Conservation (phyloP, 2,329 filamentous ascomycete species). For the Pezicula rhizophila region DNA sequence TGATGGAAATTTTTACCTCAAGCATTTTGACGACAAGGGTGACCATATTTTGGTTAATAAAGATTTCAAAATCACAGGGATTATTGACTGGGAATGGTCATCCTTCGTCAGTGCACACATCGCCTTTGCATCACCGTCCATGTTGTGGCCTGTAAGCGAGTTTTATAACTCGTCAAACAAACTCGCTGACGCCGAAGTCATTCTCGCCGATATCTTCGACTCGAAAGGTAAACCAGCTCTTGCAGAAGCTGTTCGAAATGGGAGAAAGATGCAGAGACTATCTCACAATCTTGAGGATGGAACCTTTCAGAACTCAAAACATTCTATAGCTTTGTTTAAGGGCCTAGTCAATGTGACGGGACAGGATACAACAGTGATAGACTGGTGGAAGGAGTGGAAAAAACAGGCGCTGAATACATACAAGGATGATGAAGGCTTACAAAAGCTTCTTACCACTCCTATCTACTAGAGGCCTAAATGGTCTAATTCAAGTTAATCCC, state of each 20-base stretch:
- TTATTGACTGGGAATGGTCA: conserved; percentile 32
- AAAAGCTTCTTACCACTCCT: too few relatives aligned
- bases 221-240: conserved; percentile 20
- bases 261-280: conserved; percentile 19
- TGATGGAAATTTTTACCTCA: conserved; percentile 33
- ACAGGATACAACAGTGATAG: too few relatives aligned
- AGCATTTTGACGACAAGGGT: conserved; percentile 42
- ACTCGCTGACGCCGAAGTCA: conserved; percentile 18
- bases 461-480: too few relatives aligned
- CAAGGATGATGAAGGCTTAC: too few relatives aligned
- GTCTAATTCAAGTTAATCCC: too few relatives aligned
- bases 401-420: too few relatives aligned
- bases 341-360: too few relatives aligned
- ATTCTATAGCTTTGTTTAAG: too few relatives aligned
- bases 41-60: conserved; percentile 42
- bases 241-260: conserved; percentile 10
- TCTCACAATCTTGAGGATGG: too few relatives aligned
- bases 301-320: too few relatives aligned
- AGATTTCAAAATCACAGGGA: conserved; percentile 38
- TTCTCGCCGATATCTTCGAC: conserved; percentile 18
- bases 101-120: conserved; percentile 11
- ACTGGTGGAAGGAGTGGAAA: too few relatives aligned
- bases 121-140: conserved; percentile 29
- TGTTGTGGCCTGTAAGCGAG: conserved; percentile 29
- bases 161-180: conserved; percentile 30